phyloP scores from a whole-genome alignment of 208 protist species.

The Trypanosomatidae sp. region DNA sequence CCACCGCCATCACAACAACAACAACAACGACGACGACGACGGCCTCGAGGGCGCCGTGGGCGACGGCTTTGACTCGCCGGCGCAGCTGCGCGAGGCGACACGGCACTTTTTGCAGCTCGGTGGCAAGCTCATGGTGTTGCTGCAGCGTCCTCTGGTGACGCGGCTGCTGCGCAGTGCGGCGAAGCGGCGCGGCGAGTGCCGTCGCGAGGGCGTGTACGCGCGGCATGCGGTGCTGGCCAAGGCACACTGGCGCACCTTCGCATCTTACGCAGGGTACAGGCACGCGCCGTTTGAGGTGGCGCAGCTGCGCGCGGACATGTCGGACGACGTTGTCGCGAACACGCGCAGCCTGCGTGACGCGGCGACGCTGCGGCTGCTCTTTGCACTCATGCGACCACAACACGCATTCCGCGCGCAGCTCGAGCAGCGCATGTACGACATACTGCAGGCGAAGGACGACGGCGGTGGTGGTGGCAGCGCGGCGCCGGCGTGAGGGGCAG shows the following conservation, averaged over 20 bases:
- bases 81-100: slow-evolving; percentile 34
- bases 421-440: slow-evolving; percentile 51
- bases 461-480: no score
- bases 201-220: slow-evolving; percentile 54
- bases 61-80: background rate
- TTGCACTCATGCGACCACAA: slow-evolving; percentile 71
- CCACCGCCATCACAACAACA: no score
- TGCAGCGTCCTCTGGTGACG: slow-evolving; percentile 61
- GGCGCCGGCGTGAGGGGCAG: no score
- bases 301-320: slow-evolving; percentile 78
- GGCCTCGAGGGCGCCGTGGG: no score
- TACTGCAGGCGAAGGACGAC: no score
- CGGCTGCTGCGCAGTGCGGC: slow-evolving; percentile 64
- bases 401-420: slow-evolving; percentile 51
- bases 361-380: slow-evolving; percentile 61
- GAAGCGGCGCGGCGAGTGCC: slow-evolving; percentile 34
- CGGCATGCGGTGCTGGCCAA: slow-evolving; percentile 28
- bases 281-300: slow-evolving; percentile 85
- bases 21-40: no score
- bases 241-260: slow-evolving; percentile 66
- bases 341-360: slow-evolving; percentile 71
- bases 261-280: slow-evolving; percentile 74
- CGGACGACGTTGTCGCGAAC: slow-evolving; percentile 46
- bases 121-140: slow-evolving; percentile 66
- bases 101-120: slow-evolving; percentile 61